Evolutionary conservation across 768 basidiomycete species (phyloP), one percentile per base, ranked within the genome.

Genomic region (Collybiopsis confluens): DNA sequence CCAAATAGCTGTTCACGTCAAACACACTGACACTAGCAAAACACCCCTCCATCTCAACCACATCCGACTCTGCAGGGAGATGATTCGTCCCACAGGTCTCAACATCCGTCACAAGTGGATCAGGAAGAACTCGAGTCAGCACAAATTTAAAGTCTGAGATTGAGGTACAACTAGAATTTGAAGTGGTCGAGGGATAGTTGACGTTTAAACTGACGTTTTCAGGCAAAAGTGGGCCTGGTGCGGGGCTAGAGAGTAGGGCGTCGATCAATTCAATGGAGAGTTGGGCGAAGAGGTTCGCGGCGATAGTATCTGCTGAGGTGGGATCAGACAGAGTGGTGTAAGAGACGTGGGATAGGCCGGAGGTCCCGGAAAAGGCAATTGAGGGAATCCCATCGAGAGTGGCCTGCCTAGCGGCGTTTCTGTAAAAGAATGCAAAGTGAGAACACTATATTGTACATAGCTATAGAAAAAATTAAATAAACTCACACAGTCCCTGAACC

Each of bases 401-500:
- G 3, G 79, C 75, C 62, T 77, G 76, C 13, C 69, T 69, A 0
- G 80, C 78, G 1, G 79, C 79, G 4, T 78, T 78, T 21, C 78
- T 81, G 53, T 2, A 18, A 49, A 21, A 41, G n/a, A n/a, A 33
- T 7, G 2, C 20, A n/a, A n/a, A n/a, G n/a, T n/a, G n/a, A n/a
- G n/a, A 13, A 33, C 13, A 6, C 30, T 6, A 33, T 5, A 6
- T 33, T 33, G 30, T 33, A 33, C 30, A 13, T 33, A 33, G 13
- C 6, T 13, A 33, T 33, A 5, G 13, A 13, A 33, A 5, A 33
- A n/a, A 42, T 3, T 13, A 33, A 10, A 10, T 13, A 27, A 33
- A 27, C 35, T 38, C 45, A 59, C 52, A 33, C 13, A 20, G 44
- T 50, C 10, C 46, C 45, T 16, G 48, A 56, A 8, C 13, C 16